These are phyloP conservation scores for Raffaelea deltoideospora DNA, from an alignment of 2,329 filamentous ascomycete species.

Conservation along the genomic window DNA sequence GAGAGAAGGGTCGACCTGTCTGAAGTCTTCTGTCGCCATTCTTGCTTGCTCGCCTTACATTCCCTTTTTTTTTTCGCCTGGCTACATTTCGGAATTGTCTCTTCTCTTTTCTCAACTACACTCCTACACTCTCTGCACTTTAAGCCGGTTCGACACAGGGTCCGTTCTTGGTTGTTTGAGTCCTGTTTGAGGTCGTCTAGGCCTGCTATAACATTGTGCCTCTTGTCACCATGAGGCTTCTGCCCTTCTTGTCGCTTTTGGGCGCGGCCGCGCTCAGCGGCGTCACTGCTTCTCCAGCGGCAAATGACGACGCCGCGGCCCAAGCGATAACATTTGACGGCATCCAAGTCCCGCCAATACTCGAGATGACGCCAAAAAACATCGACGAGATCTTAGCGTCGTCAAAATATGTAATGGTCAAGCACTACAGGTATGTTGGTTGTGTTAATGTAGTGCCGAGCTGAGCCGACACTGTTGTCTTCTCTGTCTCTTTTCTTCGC, in stretches of 20 bases:
- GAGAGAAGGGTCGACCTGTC: too few species aligned
- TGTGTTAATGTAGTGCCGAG: conserved; percentile 1
- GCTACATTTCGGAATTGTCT: too few species aligned
- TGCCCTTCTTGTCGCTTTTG: conserved; percentile 29
- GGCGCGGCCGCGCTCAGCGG: conserved; percentile 25
- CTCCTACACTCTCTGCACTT: too few species aligned
- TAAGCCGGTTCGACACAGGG: too few species aligned
- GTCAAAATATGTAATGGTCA: conserved; percentile 38
- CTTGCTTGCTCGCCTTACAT: too few species aligned
- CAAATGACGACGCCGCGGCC: conserved; percentile 39
- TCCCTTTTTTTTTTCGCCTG: too few species aligned
- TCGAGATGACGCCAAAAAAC: conserved; percentile 41
- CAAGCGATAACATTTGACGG: conserved; percentile 46
- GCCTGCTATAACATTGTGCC: too few species aligned
- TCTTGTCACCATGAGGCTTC: conserved; percentile 28
- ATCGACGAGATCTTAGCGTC: conserved; percentile 40
- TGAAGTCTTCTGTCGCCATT: too few species aligned
- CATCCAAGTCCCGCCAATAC: conserved; percentile 48
- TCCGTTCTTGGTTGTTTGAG: too few species aligned
- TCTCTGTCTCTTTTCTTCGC: conserved; percentile 2
- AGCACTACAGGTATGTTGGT: conserved; percentile 49
- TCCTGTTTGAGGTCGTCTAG: too few species aligned
- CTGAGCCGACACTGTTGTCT: not conserved
- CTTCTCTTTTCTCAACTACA: too few species aligned
- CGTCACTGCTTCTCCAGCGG: conserved; percentile 30